Evolutionary conservation across 257 asterid genomes (phyloP), one percentile per base, ranked within the genome.

Genomic region (Solanum medicagineum): DNA sequence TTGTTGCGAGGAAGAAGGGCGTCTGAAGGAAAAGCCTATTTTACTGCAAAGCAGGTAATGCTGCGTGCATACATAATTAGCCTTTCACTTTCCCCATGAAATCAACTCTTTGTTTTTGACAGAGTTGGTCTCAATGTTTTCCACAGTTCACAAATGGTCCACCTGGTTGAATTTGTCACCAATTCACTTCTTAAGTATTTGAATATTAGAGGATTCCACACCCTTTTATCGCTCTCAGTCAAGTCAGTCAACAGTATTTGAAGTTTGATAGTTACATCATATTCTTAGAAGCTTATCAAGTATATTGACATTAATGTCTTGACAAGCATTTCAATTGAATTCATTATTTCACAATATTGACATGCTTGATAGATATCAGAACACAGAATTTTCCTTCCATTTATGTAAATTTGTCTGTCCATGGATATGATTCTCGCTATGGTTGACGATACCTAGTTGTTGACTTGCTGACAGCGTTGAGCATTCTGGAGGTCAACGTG

Each of bases 1-100:
- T 87, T 95, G 99, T 85, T 95, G 97, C 24, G 97, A 95, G 92
- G 99, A 94, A 90, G 98, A 96, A 91, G 99, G 98, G 80, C 98
- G 97, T 75, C 91, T 97, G 89, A 97, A 91, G 93, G 99, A 97
- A 86, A 96, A 94, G 86, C 98, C 98, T 49, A 89, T 95, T 85
- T 87, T 97, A 90, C 91, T 95, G 88, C 98, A 97, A 90, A 94
- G 96, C 96, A 94, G 99, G 99, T 94, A 85, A 29, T 29, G 62
- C 51, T 68, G 19, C 53, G 55, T 83, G 82, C 22, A 51, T 16
- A 4, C 32, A 53, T 51, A 32, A 32, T 55, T 13, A 11, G 54
- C 57, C 79, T 20, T 74, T 20, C 42, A 8, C 51, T 84, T 26
- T 45, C 79, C 59, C 36, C 14, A 9, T 11, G 47, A 69, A 51